Conservation (phyloP, 176 grass and related monocot species). For the Poa annua region DNA sequence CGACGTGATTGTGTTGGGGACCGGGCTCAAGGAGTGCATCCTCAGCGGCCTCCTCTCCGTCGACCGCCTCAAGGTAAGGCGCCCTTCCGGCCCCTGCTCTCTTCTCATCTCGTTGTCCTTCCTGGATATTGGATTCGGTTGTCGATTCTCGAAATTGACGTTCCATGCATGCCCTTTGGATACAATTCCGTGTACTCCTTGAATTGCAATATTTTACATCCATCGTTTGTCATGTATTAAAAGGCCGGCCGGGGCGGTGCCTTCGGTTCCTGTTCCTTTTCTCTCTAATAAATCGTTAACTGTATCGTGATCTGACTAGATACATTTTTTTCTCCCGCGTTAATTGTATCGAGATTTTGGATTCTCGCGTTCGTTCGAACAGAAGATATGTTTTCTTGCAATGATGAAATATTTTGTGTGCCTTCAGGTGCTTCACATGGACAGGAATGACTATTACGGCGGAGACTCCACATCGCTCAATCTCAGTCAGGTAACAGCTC, state of each 20-base stretch:
- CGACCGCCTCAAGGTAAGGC: constrained; percentile 83
- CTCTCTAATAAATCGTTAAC: neutral
- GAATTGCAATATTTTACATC: neutral
- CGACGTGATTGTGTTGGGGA: constrained; percentile 91
- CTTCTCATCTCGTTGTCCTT: neutral
- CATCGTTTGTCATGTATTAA: neutral
- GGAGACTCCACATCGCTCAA: constrained; percentile 87
- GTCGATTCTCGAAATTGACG: neutral
- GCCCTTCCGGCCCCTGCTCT: neutral
- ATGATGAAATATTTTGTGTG: neutral
- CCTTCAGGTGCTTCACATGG: constrained; percentile 87
- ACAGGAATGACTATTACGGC: constrained; percentile 92
- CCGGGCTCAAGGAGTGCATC: constrained; percentile 97
- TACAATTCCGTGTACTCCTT: neutral
- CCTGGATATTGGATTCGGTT: neutral
- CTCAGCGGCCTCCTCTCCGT: constrained; percentile 96
- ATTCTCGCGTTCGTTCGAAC: neutral
- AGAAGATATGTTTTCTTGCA: neutral
- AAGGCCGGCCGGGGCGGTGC: neutral
- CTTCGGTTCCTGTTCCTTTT: neutral
- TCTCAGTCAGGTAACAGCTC: constrained; percentile 60
- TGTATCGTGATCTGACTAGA: neutral
- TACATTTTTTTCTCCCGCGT: too few species aligned
- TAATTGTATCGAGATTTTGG: neutral
- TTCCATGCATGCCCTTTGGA: neutral